Base-by-base conservation (phyloP, 78 protist species). In the Creolimax fragrantissima region DNA sequence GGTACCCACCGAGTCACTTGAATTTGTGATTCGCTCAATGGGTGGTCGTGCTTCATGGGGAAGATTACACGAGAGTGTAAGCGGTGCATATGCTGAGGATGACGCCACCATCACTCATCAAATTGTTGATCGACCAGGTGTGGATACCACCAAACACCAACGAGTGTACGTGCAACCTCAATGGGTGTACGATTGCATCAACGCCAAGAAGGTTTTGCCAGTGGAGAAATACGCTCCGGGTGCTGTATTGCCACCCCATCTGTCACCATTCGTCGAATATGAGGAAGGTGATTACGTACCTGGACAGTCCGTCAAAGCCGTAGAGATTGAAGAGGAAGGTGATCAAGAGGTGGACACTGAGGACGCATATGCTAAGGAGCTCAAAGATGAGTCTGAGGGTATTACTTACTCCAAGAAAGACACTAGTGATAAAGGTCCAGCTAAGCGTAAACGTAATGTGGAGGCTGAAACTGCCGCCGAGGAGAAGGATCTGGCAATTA, bases 121-220 rank as follows among this genome's bases (percentile, higher is more conserved):
- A 37, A 93, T 96, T 81, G 58, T 94, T 42, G 97, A 96, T 86
- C 88, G 94, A 3, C 94, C 94, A 41, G 7, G 3, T 2, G 42
- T 41, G 3, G 3, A 44, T n/a, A 11, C 39, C 17, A 3, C 6
- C 5, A 37, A 58, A 32, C 58, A 2, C 43, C 92, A 84, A 3
- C 92, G 96, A 42, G 94, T 44, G 41, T 96, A 96, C 93, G 93
- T 97, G 36, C 98, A 96, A 93, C 99, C 99, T 37, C 99, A 98
- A 96, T 98, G 99, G 99, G 94, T 98, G 35, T 96, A 91, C 90
- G 99, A 97, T 92, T 95, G 95, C 47, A 35, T 97, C 90, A 98
- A 98, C 92, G 90, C 90, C 2, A 92, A 43, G 5, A 0, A 45
- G 3, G 92, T 95, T 42, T 90, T 97, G 35, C 95, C 95, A 7